A percentile compares a stretch with the other conserved stretches of the same genome.
These are phyloP conservation scores for Mollisia scopiformis DNA, from an alignment of 2,329 filamentous ascomycete species.

Conservation along the genomic window DNA sequence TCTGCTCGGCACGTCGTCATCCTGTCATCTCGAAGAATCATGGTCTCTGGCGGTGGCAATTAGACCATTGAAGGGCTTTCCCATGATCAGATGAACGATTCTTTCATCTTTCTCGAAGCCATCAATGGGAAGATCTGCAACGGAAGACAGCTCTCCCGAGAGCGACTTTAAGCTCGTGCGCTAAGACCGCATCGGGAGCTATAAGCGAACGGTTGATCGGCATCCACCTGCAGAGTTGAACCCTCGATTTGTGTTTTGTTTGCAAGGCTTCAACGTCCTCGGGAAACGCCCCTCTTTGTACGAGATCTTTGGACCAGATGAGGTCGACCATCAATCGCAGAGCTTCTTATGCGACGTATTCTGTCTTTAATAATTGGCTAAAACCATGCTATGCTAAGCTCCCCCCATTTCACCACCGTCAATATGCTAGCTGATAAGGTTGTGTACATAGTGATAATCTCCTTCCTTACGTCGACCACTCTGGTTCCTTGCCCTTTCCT, in stretches of 20 bases:
- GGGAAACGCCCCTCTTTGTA: no score
- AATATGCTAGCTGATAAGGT: background rate
- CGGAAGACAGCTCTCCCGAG: background rate
- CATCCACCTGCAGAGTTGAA: background rate
- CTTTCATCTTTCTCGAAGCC: background rate
- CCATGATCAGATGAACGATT: background rate
- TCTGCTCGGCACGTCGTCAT: background rate
- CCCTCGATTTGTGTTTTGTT: background rate
- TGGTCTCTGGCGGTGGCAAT: background rate
- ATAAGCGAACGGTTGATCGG: background rate
- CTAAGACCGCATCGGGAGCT: background rate
- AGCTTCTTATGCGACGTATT: background rate
- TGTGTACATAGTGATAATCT: background rate
- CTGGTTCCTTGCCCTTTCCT: background rate
- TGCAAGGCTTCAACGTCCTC: no score
- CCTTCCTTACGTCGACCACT: background rate
- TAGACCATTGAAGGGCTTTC: background rate
- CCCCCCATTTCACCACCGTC: background rate
- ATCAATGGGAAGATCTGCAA: no score
- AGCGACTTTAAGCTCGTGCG: background rate
- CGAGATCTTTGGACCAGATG: background rate
- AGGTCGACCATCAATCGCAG: background rate
- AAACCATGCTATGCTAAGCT: background rate
- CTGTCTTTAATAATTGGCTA: background rate
- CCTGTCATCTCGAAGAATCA: background rate